Conservation (phyloP, 2,329 filamentous ascomycete genomes). For the Claviceps sp. region DNA sequence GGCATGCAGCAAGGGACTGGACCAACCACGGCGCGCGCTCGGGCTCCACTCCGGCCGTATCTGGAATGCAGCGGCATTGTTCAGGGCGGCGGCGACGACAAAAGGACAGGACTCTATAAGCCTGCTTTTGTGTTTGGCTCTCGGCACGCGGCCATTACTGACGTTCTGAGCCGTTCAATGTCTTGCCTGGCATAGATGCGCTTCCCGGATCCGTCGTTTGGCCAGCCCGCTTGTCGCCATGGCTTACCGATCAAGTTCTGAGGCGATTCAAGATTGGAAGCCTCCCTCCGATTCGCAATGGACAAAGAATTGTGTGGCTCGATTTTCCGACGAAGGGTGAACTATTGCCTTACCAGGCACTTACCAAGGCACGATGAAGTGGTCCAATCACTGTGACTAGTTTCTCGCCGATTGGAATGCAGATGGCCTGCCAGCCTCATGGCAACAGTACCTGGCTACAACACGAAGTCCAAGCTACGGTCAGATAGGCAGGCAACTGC, state of each 20-base stretch:
- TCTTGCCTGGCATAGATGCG: neutral
- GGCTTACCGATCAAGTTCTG: neutral
- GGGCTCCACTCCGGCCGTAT: neutral
- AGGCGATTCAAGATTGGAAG: neutral
- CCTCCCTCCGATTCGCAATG: neutral
- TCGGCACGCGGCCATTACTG: neutral
- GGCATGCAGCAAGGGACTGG: constrained; percentile 7
- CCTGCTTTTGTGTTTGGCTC: no score
- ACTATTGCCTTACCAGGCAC: no score
- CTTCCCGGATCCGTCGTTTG: neutral
- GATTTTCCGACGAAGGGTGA: no score
- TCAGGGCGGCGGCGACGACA: neutral
- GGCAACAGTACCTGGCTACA: neutral
- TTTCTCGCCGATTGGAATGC: neutral
- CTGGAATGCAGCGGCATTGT: constrained; percentile 8
- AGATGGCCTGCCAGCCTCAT: neutral
- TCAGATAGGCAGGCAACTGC: neutral
- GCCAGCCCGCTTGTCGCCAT: neutral
- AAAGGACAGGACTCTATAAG: neutral
- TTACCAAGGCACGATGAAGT: neutral
- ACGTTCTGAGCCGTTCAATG: neutral
- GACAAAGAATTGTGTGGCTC: constrained; percentile 3
- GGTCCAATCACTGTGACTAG: neutral
- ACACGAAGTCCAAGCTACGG: neutral
- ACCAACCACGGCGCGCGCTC: neutral